Percentiles rank a stretch among this genome's conserved stretches.
Conservation (phyloP, 805 yeast species). For the Metahyphopichia silvanorum region DNA sequence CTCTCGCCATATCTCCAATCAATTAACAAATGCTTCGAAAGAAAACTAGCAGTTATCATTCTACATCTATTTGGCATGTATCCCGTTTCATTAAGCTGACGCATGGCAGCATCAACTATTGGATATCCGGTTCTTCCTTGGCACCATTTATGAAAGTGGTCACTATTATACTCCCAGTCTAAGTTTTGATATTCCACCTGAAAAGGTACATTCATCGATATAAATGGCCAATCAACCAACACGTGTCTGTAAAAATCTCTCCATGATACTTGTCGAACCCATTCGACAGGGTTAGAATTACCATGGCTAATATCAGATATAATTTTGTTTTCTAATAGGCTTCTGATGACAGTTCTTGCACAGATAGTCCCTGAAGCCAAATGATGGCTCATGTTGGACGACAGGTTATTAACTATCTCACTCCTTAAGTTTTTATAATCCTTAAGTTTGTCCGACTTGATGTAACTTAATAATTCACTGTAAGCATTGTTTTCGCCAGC, state of each 20-base stretch:
- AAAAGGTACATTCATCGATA: slow-evolving; percentile 49
- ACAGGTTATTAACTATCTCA: slow-evolving; percentile 22
- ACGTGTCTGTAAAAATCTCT: slow-evolving; percentile 55
- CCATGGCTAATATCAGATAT: slow-evolving; percentile 20
- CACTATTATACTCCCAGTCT: slow-evolving; percentile 41
- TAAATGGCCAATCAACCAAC: slow-evolving; percentile 47
- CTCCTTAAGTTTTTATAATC: slow-evolving; percentile 32
- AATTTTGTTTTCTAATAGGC: slow-evolving; percentile 22
- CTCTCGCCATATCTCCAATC: slow-evolving; percentile 57
- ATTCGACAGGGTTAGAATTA: slow-evolving; percentile 36
- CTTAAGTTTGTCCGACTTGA: slow-evolving; percentile 18
- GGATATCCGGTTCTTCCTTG: slow-evolving; percentile 55
- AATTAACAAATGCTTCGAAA: slow-evolving; percentile 46
- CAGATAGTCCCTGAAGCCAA: slow-evolving; percentile 47
- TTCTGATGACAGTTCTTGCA: slow-evolving; percentile 33
- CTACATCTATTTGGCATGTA: slow-evolving; percentile 53
- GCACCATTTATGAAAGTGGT: slow-evolving; percentile 48
- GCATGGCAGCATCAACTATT: slow-evolving; percentile 57
- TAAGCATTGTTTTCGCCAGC: slow-evolving; percentile 35
- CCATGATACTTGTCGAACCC: slow-evolving; percentile 56
- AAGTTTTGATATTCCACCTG: slow-evolving; percentile 40
- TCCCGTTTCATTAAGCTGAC: slow-evolving; percentile 48
- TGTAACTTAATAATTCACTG: slow-evolving; percentile 13
- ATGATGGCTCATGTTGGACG: slow-evolving; percentile 45
- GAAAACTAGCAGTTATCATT: slow-evolving; percentile 52